phyloP scores from a whole-genome alignment of 768 basidiomycete species.

The Botryobasidium botryosum region DNA sequence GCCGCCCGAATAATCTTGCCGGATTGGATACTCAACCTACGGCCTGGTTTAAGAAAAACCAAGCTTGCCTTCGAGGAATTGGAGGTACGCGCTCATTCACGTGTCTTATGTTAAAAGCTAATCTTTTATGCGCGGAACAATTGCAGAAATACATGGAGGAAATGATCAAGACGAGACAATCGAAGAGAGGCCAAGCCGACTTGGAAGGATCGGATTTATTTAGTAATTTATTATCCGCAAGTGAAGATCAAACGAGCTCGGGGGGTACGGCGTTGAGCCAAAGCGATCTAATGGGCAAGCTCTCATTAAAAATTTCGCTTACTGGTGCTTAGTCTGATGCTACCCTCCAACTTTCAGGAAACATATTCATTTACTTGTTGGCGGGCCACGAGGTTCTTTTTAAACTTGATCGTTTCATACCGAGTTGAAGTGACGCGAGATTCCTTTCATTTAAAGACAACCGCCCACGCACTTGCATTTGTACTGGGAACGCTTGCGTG shows the following conservation, averaged over 20 bases:
- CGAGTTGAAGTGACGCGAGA: too few relatives aligned
- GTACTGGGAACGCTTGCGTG: constrained; percentile 2
- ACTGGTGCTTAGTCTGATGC: too few relatives aligned
- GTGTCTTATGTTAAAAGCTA: too few relatives aligned
- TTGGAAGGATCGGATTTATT: too few relatives aligned
- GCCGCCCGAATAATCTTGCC: not conserved
- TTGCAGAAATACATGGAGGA: constrained; percentile 5
- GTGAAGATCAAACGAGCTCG: too few relatives aligned
- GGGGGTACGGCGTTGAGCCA: too few relatives aligned
- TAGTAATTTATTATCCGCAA: too few relatives aligned
- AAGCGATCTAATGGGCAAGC: too few relatives aligned
- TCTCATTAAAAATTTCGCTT: too few relatives aligned
- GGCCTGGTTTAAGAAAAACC: not conserved
- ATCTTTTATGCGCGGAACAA: too few relatives aligned
- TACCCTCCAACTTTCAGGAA: not conserved
- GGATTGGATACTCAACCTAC: not conserved
- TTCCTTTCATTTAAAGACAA: not conserved
- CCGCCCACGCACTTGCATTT: constrained; percentile 4
- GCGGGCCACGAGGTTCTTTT: constrained; percentile 5
- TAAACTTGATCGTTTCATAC: not conserved
- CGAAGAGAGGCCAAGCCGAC: too few relatives aligned
- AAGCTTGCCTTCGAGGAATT: not conserved
- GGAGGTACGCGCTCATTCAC: not conserved
- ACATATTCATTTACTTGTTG: constrained; percentile 3
- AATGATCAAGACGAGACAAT: constrained; percentile 5